These are phyloP conservation scores for Pleurotus citrinopileatus DNA, from an alignment of 768 basidiomycete species.

Conservation along the genomic window DNA sequence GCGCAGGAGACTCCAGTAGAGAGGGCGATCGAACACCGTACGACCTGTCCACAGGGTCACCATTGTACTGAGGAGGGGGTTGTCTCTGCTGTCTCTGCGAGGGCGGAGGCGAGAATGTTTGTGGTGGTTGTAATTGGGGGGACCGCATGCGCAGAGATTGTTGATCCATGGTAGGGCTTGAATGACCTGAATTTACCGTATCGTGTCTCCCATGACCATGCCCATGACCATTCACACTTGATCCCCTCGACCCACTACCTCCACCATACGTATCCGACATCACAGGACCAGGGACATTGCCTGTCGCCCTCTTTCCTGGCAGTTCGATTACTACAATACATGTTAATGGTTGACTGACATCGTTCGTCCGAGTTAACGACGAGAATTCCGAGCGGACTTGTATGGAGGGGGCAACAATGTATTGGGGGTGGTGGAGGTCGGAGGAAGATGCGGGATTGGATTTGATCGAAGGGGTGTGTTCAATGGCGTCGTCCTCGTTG, in stretches of 20 bases:
- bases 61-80: slow-evolving; percentile 10
- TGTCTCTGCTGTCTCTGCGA: slow-evolving; percentile 19
- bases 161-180: slow-evolving; percentile 39
- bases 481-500: slow-evolving; percentile 83
- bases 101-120: slow-evolving; percentile 6
- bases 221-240: slow-evolving; percentile 3
- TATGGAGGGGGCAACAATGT: slow-evolving; percentile 90
- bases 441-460: slow-evolving; percentile 28
- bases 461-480: slow-evolving; percentile 49
- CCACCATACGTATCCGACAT: slow-evolving; percentile 43
- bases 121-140: slow-evolving; percentile 22
- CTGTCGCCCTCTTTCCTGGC: slow-evolving; percentile 62
- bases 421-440: slow-evolving; percentile 32
- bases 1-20: slow-evolving; percentile 26
- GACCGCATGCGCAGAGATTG: slow-evolving; percentile 17
- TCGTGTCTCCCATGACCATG: slow-evolving; percentile 10
- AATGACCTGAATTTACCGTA: slow-evolving; percentile 34
- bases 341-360: slow-evolving; percentile 80
- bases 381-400: slow-evolving; percentile 92
- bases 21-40: slow-evolving; percentile 1
- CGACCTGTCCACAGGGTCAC: neutral
- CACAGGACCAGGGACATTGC: slow-evolving; percentile 52
- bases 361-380: slow-evolving; percentile 66
- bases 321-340: slow-evolving; percentile 83
- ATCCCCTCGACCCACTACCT: neutral